Evolutionary conservation across 768 basidiomycete species (phyloP), one percentile per base, ranked within the genome.

Genomic region (Tulasnella sp.): DNA sequence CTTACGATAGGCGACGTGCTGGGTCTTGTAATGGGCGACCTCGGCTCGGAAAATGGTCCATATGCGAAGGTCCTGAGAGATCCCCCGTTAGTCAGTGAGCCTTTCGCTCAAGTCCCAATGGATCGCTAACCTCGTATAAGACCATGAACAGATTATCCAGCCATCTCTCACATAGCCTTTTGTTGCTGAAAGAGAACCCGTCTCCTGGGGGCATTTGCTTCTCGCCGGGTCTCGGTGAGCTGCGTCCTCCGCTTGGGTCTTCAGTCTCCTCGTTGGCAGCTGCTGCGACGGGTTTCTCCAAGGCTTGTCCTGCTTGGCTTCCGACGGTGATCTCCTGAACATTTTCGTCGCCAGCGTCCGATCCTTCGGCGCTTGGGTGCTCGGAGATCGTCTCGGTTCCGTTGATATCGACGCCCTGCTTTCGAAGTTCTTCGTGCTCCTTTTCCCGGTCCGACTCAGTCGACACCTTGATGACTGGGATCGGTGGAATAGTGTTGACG

Each of bases 41-140:
- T 99, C 98, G 2, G 98, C 97, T 32, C 98, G 90, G 90, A 97
- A 99, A 82, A 99, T 99, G 0, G 98, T 99, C 92, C 97, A 99
- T 5, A 99, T 93, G 20, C 98, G 91, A 51, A 99, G 87, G 83
- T 99, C 98, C 94, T 96, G 80, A 9, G 57, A 2, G 39, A 46
- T 5, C 26, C 48, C n/a, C 23, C 13, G 20, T 16, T 9, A 5
- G 70, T 37, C n/a, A 26, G 44, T 67, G 32, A 67, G 10, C 23
- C 9, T 44, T 16, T 23, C 69, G 42, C 26, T 51, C 29, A n/a
- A 26, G 26, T 37, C 44, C 1, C 0, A 20, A 75, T 4, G 29
- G 32, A 16, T 23, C 67, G 20, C 88, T 48, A 73, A 93, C 96
- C 89, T 99, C 96, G 83, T 98, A 98, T 5, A 99, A 86, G 3